phyloP scores from a whole-genome alignment of 495 filamentous ascomycete species.

The Oleoguttula mirabilis region DNA sequence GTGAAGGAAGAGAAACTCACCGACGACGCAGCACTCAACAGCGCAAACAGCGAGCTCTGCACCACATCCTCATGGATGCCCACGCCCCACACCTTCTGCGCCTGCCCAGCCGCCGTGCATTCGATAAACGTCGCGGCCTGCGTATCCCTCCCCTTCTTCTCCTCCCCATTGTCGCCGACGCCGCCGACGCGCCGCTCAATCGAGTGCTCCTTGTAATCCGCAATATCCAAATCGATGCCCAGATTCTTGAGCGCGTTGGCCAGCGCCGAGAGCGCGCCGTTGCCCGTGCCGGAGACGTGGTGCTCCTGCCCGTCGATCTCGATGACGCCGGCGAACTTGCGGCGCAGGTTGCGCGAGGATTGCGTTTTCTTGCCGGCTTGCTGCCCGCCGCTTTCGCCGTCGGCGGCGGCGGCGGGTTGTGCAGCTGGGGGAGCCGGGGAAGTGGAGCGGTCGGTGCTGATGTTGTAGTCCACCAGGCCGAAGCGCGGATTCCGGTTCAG shows the following conservation, averaged over 20 bases:
- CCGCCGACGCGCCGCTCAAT: conserved; percentile 49
- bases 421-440: conserved; percentile 52
- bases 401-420: too few species aligned
- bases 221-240: conserved; percentile 84
- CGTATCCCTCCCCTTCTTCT: conserved; percentile 42
- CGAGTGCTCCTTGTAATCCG: conserved; percentile 92
- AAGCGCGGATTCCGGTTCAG: conserved; percentile 72
- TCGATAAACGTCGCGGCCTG: conserved; percentile 94
- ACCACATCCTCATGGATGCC: conserved; percentile 93
- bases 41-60: conserved; percentile 78
- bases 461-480: conserved; percentile 81
- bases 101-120: conserved; percentile 45
- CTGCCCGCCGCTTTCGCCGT: conserved; percentile 12
- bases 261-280: conserved; percentile 80
- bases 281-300: conserved; percentile 65
- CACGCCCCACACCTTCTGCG: conserved; percentile 80
- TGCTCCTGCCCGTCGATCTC: conserved; percentile 73
- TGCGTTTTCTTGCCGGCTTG: conserved; percentile 53
- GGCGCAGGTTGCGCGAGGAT: conserved; percentile 63
- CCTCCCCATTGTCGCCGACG: too few species aligned
- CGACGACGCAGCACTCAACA: conserved; percentile 77
- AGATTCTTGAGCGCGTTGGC: conserved; percentile 69
- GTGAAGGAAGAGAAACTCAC: conserved; percentile 42
- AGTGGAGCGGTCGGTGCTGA: conserved; percentile 68
- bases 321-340: conserved; percentile 79